Percentiles rank a stretch among this genome's conserved stretches.
phyloP scores from a whole-genome alignment of 1,284 basidiomycete species.

The Veloporphyrellus conicus region DNA sequence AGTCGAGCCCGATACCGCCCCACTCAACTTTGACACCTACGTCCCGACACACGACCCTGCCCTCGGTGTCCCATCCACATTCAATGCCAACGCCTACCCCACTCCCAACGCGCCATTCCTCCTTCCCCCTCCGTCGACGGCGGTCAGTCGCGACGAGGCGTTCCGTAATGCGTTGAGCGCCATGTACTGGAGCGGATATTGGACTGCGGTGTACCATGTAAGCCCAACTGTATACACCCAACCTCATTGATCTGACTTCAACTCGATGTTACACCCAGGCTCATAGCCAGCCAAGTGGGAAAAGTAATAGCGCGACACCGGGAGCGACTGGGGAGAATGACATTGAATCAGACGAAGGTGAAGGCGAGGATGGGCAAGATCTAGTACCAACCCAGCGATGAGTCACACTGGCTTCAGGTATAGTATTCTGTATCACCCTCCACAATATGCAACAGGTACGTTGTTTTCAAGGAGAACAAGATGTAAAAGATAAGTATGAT shows the following conservation, averaged over 20 bases:
- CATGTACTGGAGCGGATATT: constrained; percentile 81
- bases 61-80: constrained; percentile 27
- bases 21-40: constrained; percentile 65
- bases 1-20: constrained; percentile 49
- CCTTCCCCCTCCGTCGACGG: constrained; percentile 33
- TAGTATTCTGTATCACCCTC: not conserved
- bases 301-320: constrained; percentile 10
- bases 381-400: constrained; percentile 40
- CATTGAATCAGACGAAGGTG: constrained; percentile 26
- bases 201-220: constrained; percentile 78
- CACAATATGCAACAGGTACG: not conserved
- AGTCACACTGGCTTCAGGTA: constrained; percentile 11
- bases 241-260: too few species aligned
- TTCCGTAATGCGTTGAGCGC: constrained; percentile 67
- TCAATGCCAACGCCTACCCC: constrained; percentile 3
- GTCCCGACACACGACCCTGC: constrained; percentile 65
- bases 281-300: constrained; percentile 19
- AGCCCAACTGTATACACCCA: constrained; percentile 14
- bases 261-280: constrained; percentile 9
- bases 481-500: too few species aligned
- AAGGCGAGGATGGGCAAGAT: constrained; percentile 17
- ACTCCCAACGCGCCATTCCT: constrained; percentile 17
- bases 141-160: constrained; percentile 64
- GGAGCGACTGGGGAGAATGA: constrained; percentile 24
- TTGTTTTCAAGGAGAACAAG: too few species aligned